A percentile compares a stretch with the other conserved stretches of the same genome.
Conservation (phyloP, 2,329 filamentous ascomycete genomes). For the Fusarium hostae region DNA sequence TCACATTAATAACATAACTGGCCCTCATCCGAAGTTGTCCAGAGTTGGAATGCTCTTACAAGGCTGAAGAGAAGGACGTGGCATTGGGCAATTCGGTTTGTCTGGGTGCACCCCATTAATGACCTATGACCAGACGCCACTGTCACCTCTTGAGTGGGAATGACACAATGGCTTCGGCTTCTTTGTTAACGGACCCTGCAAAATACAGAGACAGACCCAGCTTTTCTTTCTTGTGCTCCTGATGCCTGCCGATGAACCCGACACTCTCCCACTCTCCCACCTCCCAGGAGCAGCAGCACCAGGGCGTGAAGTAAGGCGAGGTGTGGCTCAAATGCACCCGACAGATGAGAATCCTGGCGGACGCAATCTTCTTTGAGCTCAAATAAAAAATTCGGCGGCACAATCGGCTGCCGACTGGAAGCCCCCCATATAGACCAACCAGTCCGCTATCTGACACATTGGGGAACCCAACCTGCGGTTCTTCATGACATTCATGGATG, state of each 20-base stretch:
- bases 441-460: conserved; percentile 27
- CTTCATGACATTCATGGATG: conserved; percentile 31
- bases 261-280: conserved; percentile 15
- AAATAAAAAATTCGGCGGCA: conserved; percentile 39
- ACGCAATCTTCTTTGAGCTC: conserved; percentile 30
- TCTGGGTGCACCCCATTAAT: conserved; percentile 30
- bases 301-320: conserved; percentile 34
- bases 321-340: conserved; percentile 34
- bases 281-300: background rate
- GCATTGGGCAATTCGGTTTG: conserved; percentile 37
- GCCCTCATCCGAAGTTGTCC: conserved; percentile 18
- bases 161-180: conserved; percentile 38
- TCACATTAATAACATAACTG: conserved; percentile 16
- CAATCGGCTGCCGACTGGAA: conserved; percentile 36
- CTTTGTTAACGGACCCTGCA: conserved; percentile 27
- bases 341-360: conserved; percentile 25
- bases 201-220: conserved; percentile 20
- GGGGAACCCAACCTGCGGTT: conserved; percentile 22
- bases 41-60: conserved; percentile 35
- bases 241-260: conserved; percentile 32
- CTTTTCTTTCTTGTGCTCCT: conserved; percentile 31
- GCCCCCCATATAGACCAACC: conserved; percentile 35
- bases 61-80: conserved; percentile 40
- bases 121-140: conserved; percentile 39
- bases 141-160: conserved; percentile 39